Evolutionary conservation across 139 green algal species (phyloP).

Genomic region (Asterochloris sp.): DNA sequence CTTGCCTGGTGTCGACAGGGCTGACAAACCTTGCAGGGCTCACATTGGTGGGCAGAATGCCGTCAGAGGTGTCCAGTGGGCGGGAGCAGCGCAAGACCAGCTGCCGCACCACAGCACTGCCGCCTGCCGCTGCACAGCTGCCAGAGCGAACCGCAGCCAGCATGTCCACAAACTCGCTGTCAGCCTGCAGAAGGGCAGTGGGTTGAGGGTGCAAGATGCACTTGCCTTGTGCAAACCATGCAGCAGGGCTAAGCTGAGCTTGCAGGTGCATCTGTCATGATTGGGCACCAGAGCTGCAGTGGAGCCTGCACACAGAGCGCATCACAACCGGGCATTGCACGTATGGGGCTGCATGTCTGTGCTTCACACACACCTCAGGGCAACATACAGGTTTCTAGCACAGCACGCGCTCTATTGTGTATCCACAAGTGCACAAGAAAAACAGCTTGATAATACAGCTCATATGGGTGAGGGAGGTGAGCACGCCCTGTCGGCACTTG

Average conservation of each 20-base stretch:
- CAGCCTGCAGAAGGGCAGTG: constrained; percentile 7
- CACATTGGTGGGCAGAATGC: constrained; percentile 53
- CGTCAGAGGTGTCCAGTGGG: constrained; percentile 43
- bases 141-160: constrained; percentile 50
- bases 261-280: no score
- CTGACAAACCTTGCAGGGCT: not conserved
- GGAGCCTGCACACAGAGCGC: no score
- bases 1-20: no score
- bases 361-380: no score
- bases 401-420: no score
- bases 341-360: no score
- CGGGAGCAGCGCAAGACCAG: constrained; percentile 28
- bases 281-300: no score
- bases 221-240: not conserved
- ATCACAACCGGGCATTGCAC: no score
- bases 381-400: no score
- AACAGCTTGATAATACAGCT: no score
- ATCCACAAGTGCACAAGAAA: no score
- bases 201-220: not conserved
- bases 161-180: constrained; percentile 52
- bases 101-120: constrained; percentile 11
- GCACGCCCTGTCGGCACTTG: not conserved
- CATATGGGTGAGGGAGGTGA: no score
- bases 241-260: not conserved
- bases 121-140: constrained; percentile 11